Base-by-base conservation (phyloP, 495 filamentous ascomycete species). In the Monascus purpureus region DNA sequence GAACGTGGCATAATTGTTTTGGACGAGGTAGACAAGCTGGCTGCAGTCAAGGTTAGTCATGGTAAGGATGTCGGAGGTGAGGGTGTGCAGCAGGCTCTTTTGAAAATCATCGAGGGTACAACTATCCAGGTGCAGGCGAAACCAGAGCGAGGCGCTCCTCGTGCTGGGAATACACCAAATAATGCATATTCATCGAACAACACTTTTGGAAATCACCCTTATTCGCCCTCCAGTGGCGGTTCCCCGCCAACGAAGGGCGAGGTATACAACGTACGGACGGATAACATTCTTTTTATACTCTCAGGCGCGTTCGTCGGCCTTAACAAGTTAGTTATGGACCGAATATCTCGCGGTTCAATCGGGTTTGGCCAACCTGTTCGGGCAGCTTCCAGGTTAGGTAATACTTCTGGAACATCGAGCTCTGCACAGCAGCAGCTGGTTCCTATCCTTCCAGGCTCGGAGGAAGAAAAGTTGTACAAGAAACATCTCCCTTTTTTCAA, bases 21-120 rank as follows among this genome's bases (percentile, higher is more conserved):
- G 4, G 90, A 97, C 41, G 90, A 97, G 51, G 77, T 97, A 24
- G 90, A 97, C 62, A 97, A 97, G 57, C 85, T 97, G 18, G 85
- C 88, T 15, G 72, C 77, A 1, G 70, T 73, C 2, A 77, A 72
- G 45, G 63, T 73, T 19, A 68, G 62, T 32, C 70, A 80, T 41
- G 78, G 78, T 17, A 79, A 85, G 43, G 86, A 95, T 44, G 86
- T 93, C 9, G 75, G 82, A 13, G 86, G 86, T 8, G 84, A 93
- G 53, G 92, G 90, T 29, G 90, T 96, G 0, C 90, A 97, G 51
- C 92, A 97, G 59, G 86, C 90, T 15, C 68, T 97, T 2, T 52
- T 97, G 12, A 96, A 96, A 57, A 82, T 97, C 17, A 80, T 97
- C 17, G 90, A 97, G 58, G 90, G 90, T 8, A 95, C 90, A 0